phyloP scores from a whole-genome alignment of 2,329 filamentous ascomycete species.

The Capronia americana region DNA sequence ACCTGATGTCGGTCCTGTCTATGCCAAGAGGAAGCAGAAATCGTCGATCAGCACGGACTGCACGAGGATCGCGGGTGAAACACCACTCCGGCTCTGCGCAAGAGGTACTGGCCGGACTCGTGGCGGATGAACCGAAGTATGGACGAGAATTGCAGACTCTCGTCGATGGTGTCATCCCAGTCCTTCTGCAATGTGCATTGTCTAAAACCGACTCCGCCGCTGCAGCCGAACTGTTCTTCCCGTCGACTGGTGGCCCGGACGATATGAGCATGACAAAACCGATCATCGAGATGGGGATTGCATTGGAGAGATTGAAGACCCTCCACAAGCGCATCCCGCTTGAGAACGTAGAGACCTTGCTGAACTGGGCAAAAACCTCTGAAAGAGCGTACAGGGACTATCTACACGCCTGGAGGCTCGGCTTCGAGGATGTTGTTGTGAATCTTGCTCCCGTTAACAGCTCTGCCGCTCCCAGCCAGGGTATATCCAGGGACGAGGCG shows the following conservation, averaged over 20 bases:
- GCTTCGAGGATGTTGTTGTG: conserved; percentile 92
- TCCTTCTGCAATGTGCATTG: conserved; percentile 83
- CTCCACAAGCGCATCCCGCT: conserved; percentile 81
- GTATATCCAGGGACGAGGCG: conserved; percentile 63
- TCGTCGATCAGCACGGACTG: conserved; percentile 76
- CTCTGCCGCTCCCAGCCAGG: conserved; percentile 54
- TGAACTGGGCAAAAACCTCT: conserved; percentile 81
- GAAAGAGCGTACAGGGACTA: conserved; percentile 84
- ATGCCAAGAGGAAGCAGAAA: conserved; percentile 67
- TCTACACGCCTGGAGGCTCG: conserved; percentile 84
- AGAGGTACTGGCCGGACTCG: conserved; percentile 80
- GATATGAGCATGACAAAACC: conserved; percentile 76
- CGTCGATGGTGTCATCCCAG: conserved; percentile 93
- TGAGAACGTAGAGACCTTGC: conserved; percentile 71
- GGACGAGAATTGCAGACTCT: conserved; percentile 88
- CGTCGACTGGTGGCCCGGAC: conserved; percentile 59
- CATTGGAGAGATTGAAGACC: conserved; percentile 80
- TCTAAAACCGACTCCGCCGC: conserved; percentile 70
- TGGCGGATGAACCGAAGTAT: conserved; percentile 84
- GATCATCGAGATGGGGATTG: conserved; percentile 92
- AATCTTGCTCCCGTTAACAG: conserved; percentile 82
- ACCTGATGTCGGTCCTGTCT: conserved; percentile 91
- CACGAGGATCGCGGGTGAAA: conserved; percentile 68
- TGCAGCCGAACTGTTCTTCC: conserved; percentile 71
- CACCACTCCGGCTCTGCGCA: conserved; percentile 67